These are phyloP conservation scores for Trichosporon ovoides DNA, from an alignment of 1,284 basidiomycete genomes.

Conservation along the genomic window DNA sequence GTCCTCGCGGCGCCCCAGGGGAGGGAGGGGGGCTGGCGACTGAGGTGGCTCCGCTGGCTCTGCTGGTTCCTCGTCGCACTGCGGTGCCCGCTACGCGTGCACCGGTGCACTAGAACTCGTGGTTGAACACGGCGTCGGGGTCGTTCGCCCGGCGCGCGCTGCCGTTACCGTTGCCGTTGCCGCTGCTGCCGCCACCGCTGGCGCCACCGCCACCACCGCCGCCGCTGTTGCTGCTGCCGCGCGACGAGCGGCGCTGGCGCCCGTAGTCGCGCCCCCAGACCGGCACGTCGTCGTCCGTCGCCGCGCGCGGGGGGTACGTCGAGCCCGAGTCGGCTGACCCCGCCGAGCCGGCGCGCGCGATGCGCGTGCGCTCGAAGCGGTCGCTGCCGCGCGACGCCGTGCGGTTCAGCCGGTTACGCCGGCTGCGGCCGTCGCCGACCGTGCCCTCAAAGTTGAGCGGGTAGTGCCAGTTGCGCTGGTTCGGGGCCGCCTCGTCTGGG, in stretches of 20 bases:
- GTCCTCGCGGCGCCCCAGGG: no score
- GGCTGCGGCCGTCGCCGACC: constrained; percentile 30
- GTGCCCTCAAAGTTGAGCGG: constrained; percentile 50
- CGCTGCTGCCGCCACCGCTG: no score
- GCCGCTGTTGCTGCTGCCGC: constrained; percentile 14
- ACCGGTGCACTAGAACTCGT: constrained; percentile 31
- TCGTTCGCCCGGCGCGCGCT: constrained; percentile 6
- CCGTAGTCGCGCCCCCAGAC: constrained; percentile 51
- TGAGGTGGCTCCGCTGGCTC: no score
- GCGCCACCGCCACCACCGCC: constrained; percentile 7
- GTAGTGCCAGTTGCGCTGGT: constrained; percentile 49
- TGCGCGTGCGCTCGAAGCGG: constrained; percentile 36
- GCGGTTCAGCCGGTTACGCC: constrained; percentile 18
- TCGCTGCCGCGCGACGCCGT: constrained; percentile 25
- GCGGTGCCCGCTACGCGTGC: no score
- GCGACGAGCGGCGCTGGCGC: constrained; percentile 26
- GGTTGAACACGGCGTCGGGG: constrained; percentile 34
- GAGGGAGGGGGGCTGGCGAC: no score
- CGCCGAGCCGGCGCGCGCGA: constrained; percentile 15
- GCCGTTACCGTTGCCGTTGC: background rate
- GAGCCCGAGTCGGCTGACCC: constrained; percentile 22
- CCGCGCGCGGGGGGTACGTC: constrained; percentile 33
- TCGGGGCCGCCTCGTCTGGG: constrained; percentile 45
- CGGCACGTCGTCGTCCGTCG: constrained; percentile 47
- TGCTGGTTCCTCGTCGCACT: no score